Conservation (phyloP, 306 rosid genomes). For the Ammopiptanthus mongolicus region DNA sequence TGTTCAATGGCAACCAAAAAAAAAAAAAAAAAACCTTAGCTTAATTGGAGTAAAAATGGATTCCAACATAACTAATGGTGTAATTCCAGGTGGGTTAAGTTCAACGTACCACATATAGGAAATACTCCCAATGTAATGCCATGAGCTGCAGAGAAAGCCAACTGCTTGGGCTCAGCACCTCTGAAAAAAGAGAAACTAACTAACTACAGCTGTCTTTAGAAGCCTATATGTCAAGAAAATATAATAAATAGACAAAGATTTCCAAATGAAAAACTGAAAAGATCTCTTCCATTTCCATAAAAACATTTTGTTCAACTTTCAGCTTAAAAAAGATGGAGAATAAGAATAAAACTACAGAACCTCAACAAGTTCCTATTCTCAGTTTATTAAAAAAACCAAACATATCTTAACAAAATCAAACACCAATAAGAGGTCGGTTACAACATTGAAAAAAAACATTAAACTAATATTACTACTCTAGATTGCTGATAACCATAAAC, state of each 20-base stretch:
- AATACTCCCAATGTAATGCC: constrained; percentile 86
- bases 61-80: background rate
- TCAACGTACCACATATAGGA: constrained; percentile 72
- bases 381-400: background rate
- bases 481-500: background rate
- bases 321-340: background rate
- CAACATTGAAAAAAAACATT: background rate
- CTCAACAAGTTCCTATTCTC: background rate
- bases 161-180: constrained; percentile 82
- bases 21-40: background rate
- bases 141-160: constrained; percentile 90
- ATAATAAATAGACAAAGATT: background rate
- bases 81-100: background rate
- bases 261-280: background rate
- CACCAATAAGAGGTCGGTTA: background rate
- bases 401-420: background rate
- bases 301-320: background rate
- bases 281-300: background rate
- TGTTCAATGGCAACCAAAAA: background rate
- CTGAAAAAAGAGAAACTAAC: constrained; percentile 32
- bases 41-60: background rate
- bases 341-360: background rate
- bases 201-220: background rate
- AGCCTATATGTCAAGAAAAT: background rate
- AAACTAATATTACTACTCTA: background rate